A percentile compares a stretch with the other conserved stretches of the same genome.
Evolutionary conservation across 2,329 filamentous ascomycete genomes (phyloP).

Genomic region (Ciborinia camelliae): DNA sequence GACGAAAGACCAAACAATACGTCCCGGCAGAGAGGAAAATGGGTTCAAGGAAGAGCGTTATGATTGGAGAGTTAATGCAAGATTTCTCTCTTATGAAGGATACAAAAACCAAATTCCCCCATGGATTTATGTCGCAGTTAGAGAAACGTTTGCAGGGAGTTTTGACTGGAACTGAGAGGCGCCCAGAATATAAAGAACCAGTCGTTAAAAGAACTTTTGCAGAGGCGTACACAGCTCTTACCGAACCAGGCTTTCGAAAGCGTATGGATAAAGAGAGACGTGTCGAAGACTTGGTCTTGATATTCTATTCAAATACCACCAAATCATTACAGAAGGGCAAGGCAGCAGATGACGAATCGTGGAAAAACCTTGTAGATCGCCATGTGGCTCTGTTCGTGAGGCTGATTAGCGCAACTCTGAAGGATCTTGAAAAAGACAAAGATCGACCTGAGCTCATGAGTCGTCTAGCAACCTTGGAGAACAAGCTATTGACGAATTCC

Average conservation of each 20-base stretch:
- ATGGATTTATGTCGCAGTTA: constrained; percentile 66
- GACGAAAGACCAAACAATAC: constrained; percentile 85
- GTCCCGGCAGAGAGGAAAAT: constrained; percentile 53
- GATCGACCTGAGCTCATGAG: constrained; percentile 81
- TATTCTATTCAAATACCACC: constrained; percentile 93
- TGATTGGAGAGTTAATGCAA: constrained; percentile 81
- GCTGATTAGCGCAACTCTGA: constrained; percentile 74
- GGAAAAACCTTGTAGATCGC: constrained; percentile 88
- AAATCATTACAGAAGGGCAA: constrained; percentile 83
- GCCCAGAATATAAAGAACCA: constrained; percentile 88
- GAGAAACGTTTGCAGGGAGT: constrained; percentile 44
- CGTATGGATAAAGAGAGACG: constrained; percentile 91
- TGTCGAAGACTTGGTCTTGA: constrained; percentile 87
- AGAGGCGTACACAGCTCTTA: constrained; percentile 89
- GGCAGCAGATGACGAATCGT: constrained; percentile 74
- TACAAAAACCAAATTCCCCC: constrained; percentile 66
- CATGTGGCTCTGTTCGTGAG: constrained; percentile 94
- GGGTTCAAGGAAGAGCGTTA: constrained; percentile 59
- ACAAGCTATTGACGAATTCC: constrained; percentile 89
- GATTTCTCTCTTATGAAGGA: constrained; percentile 69
- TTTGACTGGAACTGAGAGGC: constrained; percentile 73
- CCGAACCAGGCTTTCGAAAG: constrained; percentile 81
- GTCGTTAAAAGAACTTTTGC: constrained; percentile 91
- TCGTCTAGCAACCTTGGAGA: constrained; percentile 78
- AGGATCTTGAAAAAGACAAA: constrained; percentile 78